These are phyloP conservation scores for Solanum arcanum DNA, from an alignment of 257 asterid species.

Conservation along the genomic window DNA sequence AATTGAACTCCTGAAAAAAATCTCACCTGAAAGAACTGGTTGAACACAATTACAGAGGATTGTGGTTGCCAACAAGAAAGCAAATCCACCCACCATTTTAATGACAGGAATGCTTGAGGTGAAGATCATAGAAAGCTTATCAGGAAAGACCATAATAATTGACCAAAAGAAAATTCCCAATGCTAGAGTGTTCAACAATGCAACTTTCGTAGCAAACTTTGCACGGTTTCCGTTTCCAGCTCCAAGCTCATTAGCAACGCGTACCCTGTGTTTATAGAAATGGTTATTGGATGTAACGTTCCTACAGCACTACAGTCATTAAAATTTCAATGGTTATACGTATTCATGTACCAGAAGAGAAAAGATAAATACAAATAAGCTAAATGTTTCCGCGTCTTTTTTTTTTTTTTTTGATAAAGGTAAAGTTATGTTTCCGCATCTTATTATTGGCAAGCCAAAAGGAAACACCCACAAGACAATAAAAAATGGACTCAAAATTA, in stretches of 20 bases:
- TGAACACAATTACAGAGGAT: constrained; percentile 38
- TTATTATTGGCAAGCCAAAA: background rate
- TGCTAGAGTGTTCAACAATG: constrained; percentile 28
- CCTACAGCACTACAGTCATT: background rate
- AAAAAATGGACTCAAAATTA: background rate
- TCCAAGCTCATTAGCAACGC: constrained; percentile 60
- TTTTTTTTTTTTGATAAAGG: too few relatives aligned
- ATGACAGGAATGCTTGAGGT: constrained; percentile 40
- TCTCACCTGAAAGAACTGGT: constrained; percentile 48
- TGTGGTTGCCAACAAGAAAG: constrained; percentile 34
- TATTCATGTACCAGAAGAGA: background rate
- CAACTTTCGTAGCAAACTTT: constrained; percentile 31
- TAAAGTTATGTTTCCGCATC: background rate
- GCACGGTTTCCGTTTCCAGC: constrained; percentile 41
- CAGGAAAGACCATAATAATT: constrained; percentile 25
- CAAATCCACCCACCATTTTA: constrained; percentile 38
- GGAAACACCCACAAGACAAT: background rate
- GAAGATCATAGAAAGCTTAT: constrained; percentile 37
- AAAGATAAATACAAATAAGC: background rate
- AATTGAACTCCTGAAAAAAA: background rate
- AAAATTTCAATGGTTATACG: background rate
- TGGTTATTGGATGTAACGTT: background rate
- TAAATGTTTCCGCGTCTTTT: background rate
- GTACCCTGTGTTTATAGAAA: constrained; percentile 26
- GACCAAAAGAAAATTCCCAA: constrained; percentile 27